Conservation (phyloP, 2,329 filamentous ascomycete genomes). For the Aspergillus pseudoviridinutans region DNA sequence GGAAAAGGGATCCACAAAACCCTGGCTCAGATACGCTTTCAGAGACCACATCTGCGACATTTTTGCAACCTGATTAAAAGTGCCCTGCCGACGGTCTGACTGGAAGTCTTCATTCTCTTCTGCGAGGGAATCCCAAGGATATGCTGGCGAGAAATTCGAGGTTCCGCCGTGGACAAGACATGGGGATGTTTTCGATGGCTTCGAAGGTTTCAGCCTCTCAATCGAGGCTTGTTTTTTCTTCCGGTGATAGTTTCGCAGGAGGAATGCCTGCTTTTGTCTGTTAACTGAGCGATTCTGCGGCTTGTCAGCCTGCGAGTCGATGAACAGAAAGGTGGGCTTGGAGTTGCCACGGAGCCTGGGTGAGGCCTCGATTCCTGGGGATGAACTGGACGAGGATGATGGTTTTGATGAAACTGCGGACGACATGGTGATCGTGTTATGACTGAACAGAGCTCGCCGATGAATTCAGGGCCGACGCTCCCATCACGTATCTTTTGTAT, state of each 20-base stretch:
- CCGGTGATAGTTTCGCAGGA: slow-evolving; percentile 3
- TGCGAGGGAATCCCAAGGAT: too few species aligned
- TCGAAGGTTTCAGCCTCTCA: background rate
- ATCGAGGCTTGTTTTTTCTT: slow-evolving; percentile 5
- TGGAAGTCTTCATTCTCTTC: background rate
- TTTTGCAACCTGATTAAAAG: background rate
- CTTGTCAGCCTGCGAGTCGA: slow-evolving; percentile 3
- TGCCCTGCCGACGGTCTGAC: background rate
- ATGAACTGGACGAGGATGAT: too few species aligned
- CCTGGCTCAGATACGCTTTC: slow-evolving; percentile 5
- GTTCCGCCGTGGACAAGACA: background rate
- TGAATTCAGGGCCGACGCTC: too few species aligned
- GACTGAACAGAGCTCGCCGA: too few species aligned
- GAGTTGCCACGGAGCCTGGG: background rate
- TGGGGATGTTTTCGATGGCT: background rate
- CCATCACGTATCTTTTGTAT: too few species aligned
- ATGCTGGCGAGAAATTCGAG: too few species aligned
- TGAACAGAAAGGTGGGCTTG: slow-evolving; percentile 1
- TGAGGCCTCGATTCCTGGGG: too few species aligned
- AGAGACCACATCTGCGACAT: slow-evolving; percentile 5
- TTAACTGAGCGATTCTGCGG: background rate
- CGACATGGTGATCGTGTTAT: too few species aligned
- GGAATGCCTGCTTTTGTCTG: slow-evolving; percentile 5
- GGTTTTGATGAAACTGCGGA: too few species aligned
- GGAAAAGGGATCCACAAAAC: slow-evolving; percentile 7